Evolutionary conservation across 2,329 filamentous ascomycete genomes (phyloP).

Genomic region (Sporothrix brunneoviolacea): DNA sequence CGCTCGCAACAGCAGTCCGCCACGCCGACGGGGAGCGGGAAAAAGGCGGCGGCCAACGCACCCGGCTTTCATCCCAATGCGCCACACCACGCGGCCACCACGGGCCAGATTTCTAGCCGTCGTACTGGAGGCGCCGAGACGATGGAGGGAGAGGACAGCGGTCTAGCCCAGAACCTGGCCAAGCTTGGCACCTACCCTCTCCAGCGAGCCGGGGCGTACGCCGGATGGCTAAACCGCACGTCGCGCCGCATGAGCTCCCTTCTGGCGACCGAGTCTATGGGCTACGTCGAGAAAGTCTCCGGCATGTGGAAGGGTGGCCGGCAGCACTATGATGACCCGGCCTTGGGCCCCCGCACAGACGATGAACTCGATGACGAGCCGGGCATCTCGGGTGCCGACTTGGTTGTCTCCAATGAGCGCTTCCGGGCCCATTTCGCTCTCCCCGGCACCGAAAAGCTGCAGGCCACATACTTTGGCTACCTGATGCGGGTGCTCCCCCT

Average conservation of each 20-base stretch:
- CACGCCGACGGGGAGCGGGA: background rate
- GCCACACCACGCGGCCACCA: conserved; percentile 32
- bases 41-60: background rate
- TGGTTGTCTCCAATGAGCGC: conserved; percentile 65
- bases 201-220: conserved; percentile 75
- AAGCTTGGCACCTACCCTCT: conserved; percentile 68
- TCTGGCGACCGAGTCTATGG: conserved; percentile 86
- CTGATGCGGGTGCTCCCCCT: conserved; percentile 84
- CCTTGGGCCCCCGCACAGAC: conserved; percentile 40
- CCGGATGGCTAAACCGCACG: conserved; percentile 72
- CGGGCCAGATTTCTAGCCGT: conserved; percentile 27
- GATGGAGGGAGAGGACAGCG: conserved; percentile 29
- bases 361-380: conserved; percentile 44
- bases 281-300: conserved; percentile 92
- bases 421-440: conserved; percentile 88
- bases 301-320: conserved; percentile 93
- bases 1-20: background rate
- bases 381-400: conserved; percentile 47
- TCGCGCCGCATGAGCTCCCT: conserved; percentile 76
- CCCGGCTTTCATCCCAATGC: background rate
- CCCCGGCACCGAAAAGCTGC: conserved; percentile 73
- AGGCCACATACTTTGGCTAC: conserved; percentile 87
- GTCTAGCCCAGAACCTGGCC: conserved; percentile 42
- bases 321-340: conserved; percentile 70
- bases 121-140: conserved; percentile 14